Evolutionary conservation across 768 basidiomycete genomes (phyloP).

Genomic region (Mycena kentingensis): DNA sequence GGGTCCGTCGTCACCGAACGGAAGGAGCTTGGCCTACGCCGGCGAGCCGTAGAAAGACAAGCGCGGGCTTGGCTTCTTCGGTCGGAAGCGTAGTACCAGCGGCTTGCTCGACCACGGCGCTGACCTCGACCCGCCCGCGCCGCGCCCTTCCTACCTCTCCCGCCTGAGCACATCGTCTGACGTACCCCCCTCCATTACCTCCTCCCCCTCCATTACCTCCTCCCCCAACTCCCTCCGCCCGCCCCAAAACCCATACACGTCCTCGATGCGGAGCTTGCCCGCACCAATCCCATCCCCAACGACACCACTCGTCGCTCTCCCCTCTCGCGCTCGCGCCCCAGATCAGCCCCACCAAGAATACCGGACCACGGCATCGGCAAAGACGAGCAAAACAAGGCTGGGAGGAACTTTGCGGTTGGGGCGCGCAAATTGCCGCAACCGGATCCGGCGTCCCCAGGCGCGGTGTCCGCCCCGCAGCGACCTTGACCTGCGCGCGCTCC

Average conservation of each 20-base stretch:
- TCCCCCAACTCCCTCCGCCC: slow-evolving; percentile 1
- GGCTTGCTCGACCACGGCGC: background rate
- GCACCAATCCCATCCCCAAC: background rate
- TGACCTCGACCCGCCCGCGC: background rate
- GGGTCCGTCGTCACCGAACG: slow-evolving; percentile 15
- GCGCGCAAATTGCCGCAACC: background rate
- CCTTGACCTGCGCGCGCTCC: slow-evolving; percentile 14
- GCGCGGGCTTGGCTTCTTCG: slow-evolving; percentile 10
- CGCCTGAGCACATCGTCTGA: slow-evolving; percentile 16
- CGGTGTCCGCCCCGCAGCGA: background rate
- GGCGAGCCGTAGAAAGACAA: slow-evolving; percentile 2
- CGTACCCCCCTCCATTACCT: background rate
- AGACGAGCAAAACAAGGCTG: slow-evolving; percentile 1
- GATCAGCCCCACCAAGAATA: slow-evolving; percentile 3
- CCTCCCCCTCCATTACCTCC: too few species aligned
- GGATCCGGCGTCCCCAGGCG: background rate
- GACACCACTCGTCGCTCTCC: background rate
- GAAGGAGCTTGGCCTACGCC: slow-evolving; percentile 15
- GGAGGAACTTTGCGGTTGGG: slow-evolving; percentile 14
- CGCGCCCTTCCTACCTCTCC: slow-evolving; percentile 5
- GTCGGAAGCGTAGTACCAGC: slow-evolving; percentile 10
- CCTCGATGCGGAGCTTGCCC: slow-evolving; percentile 12
- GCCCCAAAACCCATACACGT: background rate
- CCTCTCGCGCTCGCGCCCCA: slow-evolving; percentile 13
- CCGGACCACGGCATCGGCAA: background rate